phyloP scores from a whole-genome alignment of 208 protist genomes.

The Trypanosoma brucei region DNA sequence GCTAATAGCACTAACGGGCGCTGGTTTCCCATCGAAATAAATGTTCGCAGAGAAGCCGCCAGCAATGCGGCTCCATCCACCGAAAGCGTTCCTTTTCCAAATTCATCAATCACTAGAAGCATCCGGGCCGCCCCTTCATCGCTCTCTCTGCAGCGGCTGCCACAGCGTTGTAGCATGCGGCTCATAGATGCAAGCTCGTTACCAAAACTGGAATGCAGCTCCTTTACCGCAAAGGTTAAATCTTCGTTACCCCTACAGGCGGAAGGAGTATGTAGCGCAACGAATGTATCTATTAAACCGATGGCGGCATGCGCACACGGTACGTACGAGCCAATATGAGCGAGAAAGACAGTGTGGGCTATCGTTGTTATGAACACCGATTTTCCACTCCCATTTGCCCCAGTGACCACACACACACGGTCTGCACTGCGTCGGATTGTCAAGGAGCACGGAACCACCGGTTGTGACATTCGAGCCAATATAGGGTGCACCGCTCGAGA shows the following conservation, averaged over 20 bases:
- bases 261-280: slow-evolving; percentile 20
- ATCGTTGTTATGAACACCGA: slow-evolving; percentile 91
- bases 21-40: slow-evolving; percentile 23
- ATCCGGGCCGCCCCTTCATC: slow-evolving; percentile 27
- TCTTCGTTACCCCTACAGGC: slow-evolving; percentile 6
- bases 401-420: slow-evolving; percentile 70
- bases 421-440: slow-evolving; percentile 23
- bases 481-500: slow-evolving; percentile 69
- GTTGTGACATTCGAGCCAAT: slow-evolving; percentile 32
- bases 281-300: slow-evolving; percentile 52
- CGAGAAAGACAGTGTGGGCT: slow-evolving; percentile 88
- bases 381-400: slow-evolving; percentile 90
- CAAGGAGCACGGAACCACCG: slow-evolving; percentile 57
- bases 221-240: slow-evolving; percentile 5
- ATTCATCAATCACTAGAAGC: slow-evolving; percentile 92
- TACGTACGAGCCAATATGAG: slow-evolving; percentile 93
- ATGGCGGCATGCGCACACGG: slow-evolving; percentile 56
- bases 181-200: slow-evolving; percentile 63
- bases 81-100: slow-evolving; percentile 91
- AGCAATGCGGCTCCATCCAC: slow-evolving; percentile 83
- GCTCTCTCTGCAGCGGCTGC: slow-evolving; percentile 7
- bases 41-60: slow-evolving; percentile 48
- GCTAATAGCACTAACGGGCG: slow-evolving; percentile 53
- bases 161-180: slow-evolving; percentile 48
- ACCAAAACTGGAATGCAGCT: slow-evolving; percentile 62